Evolutionary conservation across 768 basidiomycete species (phyloP).

Genomic region (Butyriboletus loyo): DNA sequence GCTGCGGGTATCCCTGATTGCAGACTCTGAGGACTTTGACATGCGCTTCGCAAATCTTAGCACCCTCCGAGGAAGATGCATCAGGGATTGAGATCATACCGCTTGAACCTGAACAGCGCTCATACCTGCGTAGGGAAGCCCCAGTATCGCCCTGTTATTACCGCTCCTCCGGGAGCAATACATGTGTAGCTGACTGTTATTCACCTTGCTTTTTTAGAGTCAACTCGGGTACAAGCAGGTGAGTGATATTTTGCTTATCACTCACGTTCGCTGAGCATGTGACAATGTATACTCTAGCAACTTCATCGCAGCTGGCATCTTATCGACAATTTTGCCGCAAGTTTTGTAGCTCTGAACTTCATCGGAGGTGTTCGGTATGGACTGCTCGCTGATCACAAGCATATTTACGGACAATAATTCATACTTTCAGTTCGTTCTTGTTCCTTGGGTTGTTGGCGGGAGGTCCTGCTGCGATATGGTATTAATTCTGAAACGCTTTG

Average conservation of each 20-base stretch:
- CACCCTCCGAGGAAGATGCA: conserved; percentile 27
- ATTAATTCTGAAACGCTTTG: background rate
- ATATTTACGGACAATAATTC: conserved; percentile 1
- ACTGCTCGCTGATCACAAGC: background rate
- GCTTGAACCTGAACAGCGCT: conserved; percentile 97
- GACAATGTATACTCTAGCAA: conserved; percentile 46
- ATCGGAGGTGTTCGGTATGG: conserved; percentile 79
- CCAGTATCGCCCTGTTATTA: conserved; percentile 56
- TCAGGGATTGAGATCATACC: conserved; percentile 93
- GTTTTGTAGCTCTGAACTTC: conserved; percentile 87
- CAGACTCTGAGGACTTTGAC: conserved; percentile 19
- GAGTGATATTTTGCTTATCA: conserved; percentile 4
- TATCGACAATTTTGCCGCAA: conserved; percentile 82
- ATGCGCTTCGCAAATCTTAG: conserved; percentile 9
- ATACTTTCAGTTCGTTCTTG: conserved; percentile 55
- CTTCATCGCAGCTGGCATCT: conserved; percentile 84
- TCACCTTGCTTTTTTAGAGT: conserved; percentile 44
- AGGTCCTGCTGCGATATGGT: conserved; percentile 87
- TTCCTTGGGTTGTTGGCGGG: conserved; percentile 83
- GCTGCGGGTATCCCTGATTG: conserved; percentile 87
- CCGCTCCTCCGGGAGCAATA: conserved; percentile 39
- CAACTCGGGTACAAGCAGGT: conserved; percentile 82
- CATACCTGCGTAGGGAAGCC: conserved; percentile 99
- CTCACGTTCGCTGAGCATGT: background rate
- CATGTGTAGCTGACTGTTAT: conserved; percentile 48